Evolutionary conservation across 257 asterid species (phyloP).

Genomic region (Solanum dulcamara): DNA sequence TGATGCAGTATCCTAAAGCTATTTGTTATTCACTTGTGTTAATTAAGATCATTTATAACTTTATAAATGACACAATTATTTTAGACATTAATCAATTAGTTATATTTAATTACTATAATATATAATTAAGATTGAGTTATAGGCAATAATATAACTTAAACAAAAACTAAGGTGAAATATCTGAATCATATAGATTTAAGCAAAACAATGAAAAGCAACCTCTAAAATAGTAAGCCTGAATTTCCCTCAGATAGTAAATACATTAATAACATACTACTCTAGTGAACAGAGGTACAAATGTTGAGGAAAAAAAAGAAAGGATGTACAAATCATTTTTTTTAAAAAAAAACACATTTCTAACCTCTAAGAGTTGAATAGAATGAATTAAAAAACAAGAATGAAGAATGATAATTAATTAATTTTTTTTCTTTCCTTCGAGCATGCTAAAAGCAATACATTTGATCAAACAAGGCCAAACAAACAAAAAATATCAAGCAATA

Average conservation of each 20-base stretch:
- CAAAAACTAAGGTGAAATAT: neutral
- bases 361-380: neutral
- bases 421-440: no score
- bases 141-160: neutral
- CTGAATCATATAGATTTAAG: neutral
- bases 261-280: neutral
- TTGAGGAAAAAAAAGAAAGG: neutral
- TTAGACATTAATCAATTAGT: neutral
- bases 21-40: neutral
- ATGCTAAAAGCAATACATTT: no score
- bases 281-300: neutral
- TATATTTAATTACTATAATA: neutral
- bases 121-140: neutral
- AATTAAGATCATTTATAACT: neutral
- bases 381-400: neutral
- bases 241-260: neutral
- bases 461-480: no score
- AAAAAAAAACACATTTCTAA: no score
- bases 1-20: neutral
- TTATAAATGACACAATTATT: neutral
- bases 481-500: no score
- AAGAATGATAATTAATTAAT: no score
- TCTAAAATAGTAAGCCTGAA: neutral
- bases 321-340: neutral
- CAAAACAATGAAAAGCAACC: neutral